Evolutionary conservation across 345 rosid genomes (phyloP), one percentile per base, ranked within the genome.

Genomic region (Brassica cretica): DNA sequence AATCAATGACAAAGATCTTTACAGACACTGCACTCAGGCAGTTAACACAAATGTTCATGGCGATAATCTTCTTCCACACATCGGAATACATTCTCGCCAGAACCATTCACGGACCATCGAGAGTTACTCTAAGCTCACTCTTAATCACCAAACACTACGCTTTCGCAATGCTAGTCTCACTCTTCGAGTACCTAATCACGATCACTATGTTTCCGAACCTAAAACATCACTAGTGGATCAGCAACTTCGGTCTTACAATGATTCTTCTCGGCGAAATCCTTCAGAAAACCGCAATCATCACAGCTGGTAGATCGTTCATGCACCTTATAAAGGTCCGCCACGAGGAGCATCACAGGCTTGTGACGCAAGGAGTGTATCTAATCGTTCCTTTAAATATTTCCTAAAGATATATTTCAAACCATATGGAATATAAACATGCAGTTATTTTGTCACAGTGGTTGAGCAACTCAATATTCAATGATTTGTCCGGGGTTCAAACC

Each of bases 221-320:
- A 76, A 91, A 91, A 78, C 85, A 87, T 71, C 75, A 73, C 64
- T 84, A 91, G 92, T 86, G 88, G 91, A 18, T 89, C 32, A 88
- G 89, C 83, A 83, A 85, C 71, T 12, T 75, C 1, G 97, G 94
- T 37, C 90, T 91, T 46, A 53, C 53, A 18, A 66, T 84, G 85
- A 86, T 89, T 19, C 0, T 83, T 11, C 5, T 78, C 3, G 97
- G 94, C 33, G 91, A 91, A 79, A 49, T 87, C 61, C 81, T 88
- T 25, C 77, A 90, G 33, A 91, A 88, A 74, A 65, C 80, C 53
- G 94, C 91, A 0, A 84, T 89, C 64, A 75, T 89, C 74, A 91
- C 93, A 9, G 97, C 97, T 0, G 93, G 93, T n/a, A 78, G 64
- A 21, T 75, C 90, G 24, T 91, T 89, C 84, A 88, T 94, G 0